Conservation (phyloP, 2,329 filamentous ascomycete species). For the Alternaria sp. region DNA sequence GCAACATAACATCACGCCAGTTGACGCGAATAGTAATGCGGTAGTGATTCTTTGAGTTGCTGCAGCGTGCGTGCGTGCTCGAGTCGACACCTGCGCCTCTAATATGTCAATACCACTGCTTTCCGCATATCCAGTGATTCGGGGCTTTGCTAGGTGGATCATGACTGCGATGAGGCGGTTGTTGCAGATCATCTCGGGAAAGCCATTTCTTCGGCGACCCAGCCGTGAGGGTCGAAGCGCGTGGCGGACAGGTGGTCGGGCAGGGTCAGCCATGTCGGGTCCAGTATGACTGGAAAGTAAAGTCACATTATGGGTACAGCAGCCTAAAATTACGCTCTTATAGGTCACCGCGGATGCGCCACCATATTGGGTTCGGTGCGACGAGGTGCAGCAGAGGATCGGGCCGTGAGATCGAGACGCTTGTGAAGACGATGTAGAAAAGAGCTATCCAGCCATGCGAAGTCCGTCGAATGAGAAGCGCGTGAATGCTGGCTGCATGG, state of each 20-base stretch:
- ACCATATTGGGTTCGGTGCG: slow-evolving; percentile 19
- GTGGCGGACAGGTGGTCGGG: slow-evolving; percentile 4
- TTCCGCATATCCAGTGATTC: background rate
- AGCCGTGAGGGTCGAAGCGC: background rate
- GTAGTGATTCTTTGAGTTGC: background rate
- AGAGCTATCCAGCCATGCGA: background rate
- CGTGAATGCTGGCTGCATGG: background rate
- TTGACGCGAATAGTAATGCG: background rate
- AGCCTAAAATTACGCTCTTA: slow-evolving; percentile 11
- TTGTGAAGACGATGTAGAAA: background rate
- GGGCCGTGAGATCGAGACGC: background rate
- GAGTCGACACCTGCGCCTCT: background rate
- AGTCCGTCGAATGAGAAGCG: background rate
- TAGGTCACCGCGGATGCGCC: slow-evolving; percentile 18
- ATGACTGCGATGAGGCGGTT: background rate
- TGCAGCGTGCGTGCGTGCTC: background rate
- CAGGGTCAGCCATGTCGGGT: slow-evolving; percentile 4
- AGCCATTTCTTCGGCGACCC: slow-evolving; percentile 8
- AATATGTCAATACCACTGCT: background rate
- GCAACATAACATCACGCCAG: background rate
- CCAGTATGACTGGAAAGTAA: slow-evolving; percentile 1
- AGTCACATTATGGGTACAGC: slow-evolving; percentile 2
- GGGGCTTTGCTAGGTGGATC: background rate
- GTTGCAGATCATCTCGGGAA: slow-evolving; percentile 6
- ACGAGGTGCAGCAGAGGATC: slow-evolving; percentile 8